Conservation (phyloP, 1,139 yeast genomes). For the Yamadazyma jaroonii region DNA sequence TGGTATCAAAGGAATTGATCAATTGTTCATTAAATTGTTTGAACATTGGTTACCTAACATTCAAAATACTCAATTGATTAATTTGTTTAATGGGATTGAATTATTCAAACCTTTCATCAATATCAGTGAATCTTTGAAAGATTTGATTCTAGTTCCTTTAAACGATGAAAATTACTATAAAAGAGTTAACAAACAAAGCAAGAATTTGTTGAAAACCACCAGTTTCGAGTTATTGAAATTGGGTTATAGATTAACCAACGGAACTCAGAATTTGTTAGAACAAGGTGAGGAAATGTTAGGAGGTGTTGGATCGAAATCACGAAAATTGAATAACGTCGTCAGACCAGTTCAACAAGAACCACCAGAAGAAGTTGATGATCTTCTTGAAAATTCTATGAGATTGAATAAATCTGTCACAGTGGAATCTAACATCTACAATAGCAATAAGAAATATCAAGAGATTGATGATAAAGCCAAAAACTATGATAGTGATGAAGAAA, state of each 20-base stretch:
- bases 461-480: conserved; percentile 12
- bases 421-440: conserved; percentile 11
- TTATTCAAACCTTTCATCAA: conserved; percentile 77
- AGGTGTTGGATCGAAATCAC: conserved; percentile 56
- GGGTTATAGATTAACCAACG: conserved; percentile 85
- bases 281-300: conserved; percentile 76
- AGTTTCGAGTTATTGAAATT: conserved; percentile 77
- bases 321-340: conserved; percentile 16
- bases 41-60: conserved; percentile 87
- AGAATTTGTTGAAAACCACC: conserved; percentile 74
- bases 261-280: conserved; percentile 81
- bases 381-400: conserved; percentile 14
- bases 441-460: conserved; percentile 12
- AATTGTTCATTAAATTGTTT: conserved; percentile 53
- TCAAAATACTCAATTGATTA: conserved; percentile 70
- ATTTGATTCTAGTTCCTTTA: conserved; percentile 70
- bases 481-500: conserved; percentile 26
- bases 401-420: conserved; percentile 8
- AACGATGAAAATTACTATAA: conserved; percentile 46
- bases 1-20: conserved; percentile 75
- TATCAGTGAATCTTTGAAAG: conserved; percentile 75
- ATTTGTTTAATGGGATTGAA: conserved; percentile 79
- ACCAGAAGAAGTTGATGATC: conserved; percentile 8
- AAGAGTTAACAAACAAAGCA: conserved; percentile 75
- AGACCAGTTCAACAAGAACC: conserved; percentile 1